Percentiles rank a stretch among this genome's conserved stretches.
These are phyloP conservation scores for Pseudogymnoascus sp. DNA, from an alignment of 2,329 filamentous ascomycete species.

Conservation along the genomic window DNA sequence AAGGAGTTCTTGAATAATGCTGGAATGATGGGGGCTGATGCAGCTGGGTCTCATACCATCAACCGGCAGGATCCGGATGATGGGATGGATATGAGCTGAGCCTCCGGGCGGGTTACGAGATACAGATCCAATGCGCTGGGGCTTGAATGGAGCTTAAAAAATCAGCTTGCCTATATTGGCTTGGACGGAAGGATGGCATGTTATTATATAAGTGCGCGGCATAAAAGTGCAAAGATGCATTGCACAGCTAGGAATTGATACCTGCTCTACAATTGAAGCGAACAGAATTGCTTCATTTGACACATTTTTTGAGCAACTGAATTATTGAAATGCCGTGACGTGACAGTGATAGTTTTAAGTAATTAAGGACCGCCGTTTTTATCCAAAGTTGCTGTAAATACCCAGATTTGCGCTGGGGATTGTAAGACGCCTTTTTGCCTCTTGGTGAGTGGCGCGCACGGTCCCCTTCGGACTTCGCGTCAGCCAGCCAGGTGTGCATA, in stretches of 20 bases:
- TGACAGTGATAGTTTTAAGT: not conserved
- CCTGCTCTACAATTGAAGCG: not conserved
- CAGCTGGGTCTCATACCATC: not conserved
- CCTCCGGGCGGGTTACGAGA: not conserved
- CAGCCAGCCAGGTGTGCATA: not conserved
- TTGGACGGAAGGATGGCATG: not conserved
- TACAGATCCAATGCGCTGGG: not conserved
- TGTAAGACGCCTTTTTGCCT: not conserved
- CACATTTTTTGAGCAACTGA: not conserved
- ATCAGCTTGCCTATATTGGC: not conserved
- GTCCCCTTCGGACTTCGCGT: not conserved
- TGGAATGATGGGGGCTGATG: not conserved
- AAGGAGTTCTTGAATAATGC: not conserved
- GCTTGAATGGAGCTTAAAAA: conserved; percentile 5
- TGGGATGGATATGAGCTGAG: conserved; percentile 9
- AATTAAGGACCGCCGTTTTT: not conserved
- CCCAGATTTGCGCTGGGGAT: not conserved
- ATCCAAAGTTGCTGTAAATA: not conserved
- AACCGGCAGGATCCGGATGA: conserved; percentile 8
- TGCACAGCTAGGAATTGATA: not conserved
- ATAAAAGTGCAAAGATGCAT: not conserved
- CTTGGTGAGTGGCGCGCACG: not conserved
- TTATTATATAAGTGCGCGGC: not conserved
- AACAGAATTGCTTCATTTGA: not conserved
- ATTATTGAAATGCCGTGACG: not conserved